A percentile compares a stretch with the other conserved stretches of the same genome.
Evolutionary conservation across 1,284 basidiomycete genomes (phyloP).

Genomic region (Apiotrichum veenhuisii): DNA sequence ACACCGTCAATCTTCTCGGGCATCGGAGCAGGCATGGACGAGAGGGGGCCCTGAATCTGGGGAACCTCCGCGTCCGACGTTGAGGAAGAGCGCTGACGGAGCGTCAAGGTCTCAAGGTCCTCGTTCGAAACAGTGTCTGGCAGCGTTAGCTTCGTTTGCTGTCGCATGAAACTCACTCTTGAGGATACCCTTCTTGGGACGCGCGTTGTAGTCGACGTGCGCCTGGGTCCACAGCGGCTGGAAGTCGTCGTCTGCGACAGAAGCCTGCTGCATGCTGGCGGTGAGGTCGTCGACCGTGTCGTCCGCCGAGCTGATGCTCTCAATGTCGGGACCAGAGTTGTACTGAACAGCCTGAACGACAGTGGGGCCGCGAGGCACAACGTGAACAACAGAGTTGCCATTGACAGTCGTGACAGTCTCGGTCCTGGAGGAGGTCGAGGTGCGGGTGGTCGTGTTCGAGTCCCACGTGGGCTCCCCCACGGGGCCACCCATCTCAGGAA

Average conservation of each 20-base stretch:
- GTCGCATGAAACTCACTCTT: slow-evolving; percentile 63
- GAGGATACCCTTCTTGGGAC: slow-evolving; percentile 78
- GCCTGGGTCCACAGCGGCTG: slow-evolving; percentile 59
- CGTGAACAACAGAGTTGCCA: slow-evolving; percentile 7
- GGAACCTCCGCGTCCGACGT: slow-evolving; percentile 58
- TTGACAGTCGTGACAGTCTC: background rate
- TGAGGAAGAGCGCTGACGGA: slow-evolving; percentile 67
- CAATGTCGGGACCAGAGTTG: slow-evolving; percentile 61
- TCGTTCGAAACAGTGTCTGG: slow-evolving; percentile 51
- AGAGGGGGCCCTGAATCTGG: slow-evolving; percentile 64
- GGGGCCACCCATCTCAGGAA: slow-evolving; percentile 7
- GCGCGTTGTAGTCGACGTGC: slow-evolving; percentile 62
- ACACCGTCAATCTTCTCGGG: slow-evolving; percentile 82
- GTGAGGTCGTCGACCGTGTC: slow-evolving; percentile 59
- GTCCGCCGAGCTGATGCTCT: slow-evolving; percentile 25
- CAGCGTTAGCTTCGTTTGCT: slow-evolving; percentile 24
- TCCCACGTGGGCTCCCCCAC: slow-evolving; percentile 61
- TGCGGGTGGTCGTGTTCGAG: slow-evolving; percentile 65
- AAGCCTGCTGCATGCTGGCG: slow-evolving; percentile 4
- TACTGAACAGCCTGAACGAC: slow-evolving; percentile 48
- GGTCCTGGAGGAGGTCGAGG: background rate
- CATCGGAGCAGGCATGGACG: slow-evolving; percentile 71
- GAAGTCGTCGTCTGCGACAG: slow-evolving; percentile 52
- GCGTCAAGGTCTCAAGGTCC: slow-evolving; percentile 26
- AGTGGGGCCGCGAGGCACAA: slow-evolving; percentile 20